phyloP scores from a whole-genome alignment of 768 basidiomycete species.

The Trametes cubensis region DNA sequence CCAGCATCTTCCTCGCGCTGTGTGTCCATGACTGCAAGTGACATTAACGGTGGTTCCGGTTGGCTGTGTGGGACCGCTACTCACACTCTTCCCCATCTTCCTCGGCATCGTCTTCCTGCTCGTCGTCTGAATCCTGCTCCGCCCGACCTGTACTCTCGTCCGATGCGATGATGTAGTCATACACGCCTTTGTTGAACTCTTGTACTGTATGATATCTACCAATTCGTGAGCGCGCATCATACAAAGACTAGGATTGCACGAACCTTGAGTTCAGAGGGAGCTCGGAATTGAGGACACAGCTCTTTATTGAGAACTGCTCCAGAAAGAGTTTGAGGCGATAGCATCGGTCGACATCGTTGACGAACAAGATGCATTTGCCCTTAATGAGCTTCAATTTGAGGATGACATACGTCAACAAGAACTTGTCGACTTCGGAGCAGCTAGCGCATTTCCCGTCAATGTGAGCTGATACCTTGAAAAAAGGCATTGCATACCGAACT shows the following conservation, averaged over 20 bases:
- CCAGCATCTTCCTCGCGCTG: constrained; percentile 43
- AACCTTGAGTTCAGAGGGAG: constrained; percentile 91
- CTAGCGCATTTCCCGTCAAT: constrained; percentile 37
- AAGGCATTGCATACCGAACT: constrained; percentile 56
- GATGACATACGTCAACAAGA: constrained; percentile 93
- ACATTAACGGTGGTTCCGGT: background rate
- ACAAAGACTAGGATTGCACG: background rate
- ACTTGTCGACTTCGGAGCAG: constrained; percentile 95
- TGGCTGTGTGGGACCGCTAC: constrained; percentile 22
- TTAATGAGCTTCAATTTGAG: constrained; percentile 94
- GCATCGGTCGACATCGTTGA: constrained; percentile 92
- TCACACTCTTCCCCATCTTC: constrained; percentile 43
- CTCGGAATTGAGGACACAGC: constrained; percentile 95
- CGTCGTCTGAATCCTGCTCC: constrained; percentile 53
- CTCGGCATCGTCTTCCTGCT: constrained; percentile 43
- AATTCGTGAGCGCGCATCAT: constrained; percentile 10
- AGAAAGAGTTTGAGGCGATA: constrained; percentile 98
- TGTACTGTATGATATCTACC: constrained; percentile 92
- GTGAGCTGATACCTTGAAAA: background rate
- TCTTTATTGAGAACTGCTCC: constrained; percentile 96
- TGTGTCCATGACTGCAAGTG: constrained; percentile 53
- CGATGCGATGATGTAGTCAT: constrained; percentile 98
- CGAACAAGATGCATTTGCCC: constrained; percentile 96
- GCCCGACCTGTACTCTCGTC: constrained; percentile 75
- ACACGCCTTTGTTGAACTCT: constrained; percentile 98